phyloP scores from a whole-genome alignment of 345 rosid genomes.

The Camelina neglecta region DNA sequence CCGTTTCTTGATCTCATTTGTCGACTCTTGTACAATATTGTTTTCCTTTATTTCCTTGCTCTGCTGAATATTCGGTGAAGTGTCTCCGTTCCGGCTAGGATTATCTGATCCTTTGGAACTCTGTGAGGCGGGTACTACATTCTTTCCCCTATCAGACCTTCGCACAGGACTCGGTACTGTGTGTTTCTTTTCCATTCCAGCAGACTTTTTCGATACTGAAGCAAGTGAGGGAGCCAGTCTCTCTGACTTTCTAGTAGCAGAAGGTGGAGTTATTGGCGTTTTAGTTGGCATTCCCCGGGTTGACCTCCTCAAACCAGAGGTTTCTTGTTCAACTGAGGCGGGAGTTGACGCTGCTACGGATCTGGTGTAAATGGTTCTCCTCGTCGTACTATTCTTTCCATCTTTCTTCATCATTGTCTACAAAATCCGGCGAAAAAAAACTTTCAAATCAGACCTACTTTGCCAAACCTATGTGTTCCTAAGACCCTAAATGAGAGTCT shows the following conservation, averaged over 20 bases:
- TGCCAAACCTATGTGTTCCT: background rate
- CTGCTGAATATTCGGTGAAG: constrained; percentile 36
- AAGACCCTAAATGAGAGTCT: background rate
- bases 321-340: constrained; percentile 33
- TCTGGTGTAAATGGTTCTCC: constrained; percentile 48
- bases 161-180: constrained; percentile 50
- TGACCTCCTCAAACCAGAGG: constrained; percentile 61
- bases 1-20: constrained; percentile 47
- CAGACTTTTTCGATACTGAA: constrained; percentile 46
- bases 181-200: constrained; percentile 50
- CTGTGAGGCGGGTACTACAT: constrained; percentile 39
- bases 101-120: constrained; percentile 51
- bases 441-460: no score
- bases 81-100: constrained; percentile 39
- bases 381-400: constrained; percentile 45
- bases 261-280: constrained; percentile 43
- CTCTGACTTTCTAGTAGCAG: constrained; percentile 58
- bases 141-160: constrained; percentile 65
- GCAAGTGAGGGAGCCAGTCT: constrained; percentile 49
- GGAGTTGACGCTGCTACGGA: constrained; percentile 38
- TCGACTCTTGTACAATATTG: constrained; percentile 46
- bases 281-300: constrained; percentile 48
- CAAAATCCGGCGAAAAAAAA: background rate
- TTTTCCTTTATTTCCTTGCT: constrained; percentile 48
- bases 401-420: constrained; percentile 48